Conservation (phyloP, 768 basidiomycete genomes). For the Tylopilus intermedius region DNA sequence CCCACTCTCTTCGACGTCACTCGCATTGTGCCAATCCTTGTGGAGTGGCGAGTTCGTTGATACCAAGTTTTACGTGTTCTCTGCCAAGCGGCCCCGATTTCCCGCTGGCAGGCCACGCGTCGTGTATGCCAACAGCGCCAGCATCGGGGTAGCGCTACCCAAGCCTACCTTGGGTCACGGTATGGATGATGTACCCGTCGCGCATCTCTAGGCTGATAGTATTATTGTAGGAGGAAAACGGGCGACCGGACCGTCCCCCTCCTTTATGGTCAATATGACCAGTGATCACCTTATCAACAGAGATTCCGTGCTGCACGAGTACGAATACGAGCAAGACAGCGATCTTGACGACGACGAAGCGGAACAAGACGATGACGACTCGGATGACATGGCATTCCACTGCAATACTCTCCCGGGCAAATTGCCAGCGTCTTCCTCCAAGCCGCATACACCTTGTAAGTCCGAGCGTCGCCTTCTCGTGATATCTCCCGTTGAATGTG, state of each 20-base stretch:
- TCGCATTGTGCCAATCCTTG: conserved; percentile 24
- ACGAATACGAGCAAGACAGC: conserved; percentile 27
- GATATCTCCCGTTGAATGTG: not conserved
- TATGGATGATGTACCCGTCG: not conserved
- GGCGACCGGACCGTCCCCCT: not conserved
- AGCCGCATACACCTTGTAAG: conserved; percentile 8
- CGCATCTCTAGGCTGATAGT: not conserved
- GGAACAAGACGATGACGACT: not conserved
- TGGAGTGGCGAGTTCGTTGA: conserved; percentile 23
- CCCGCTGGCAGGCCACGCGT: conserved; percentile 20
- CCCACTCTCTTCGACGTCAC: conserved; percentile 15
- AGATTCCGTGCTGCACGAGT: conserved; percentile 23
- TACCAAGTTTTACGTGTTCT: conserved; percentile 29
- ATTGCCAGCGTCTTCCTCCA: conserved; percentile 3
- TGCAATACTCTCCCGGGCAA: not conserved
- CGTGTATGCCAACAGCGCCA: conserved; percentile 22
- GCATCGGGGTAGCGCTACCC: conserved; percentile 16
- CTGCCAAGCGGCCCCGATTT: conserved; percentile 9
- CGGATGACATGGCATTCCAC: not conserved
- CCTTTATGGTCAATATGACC: conserved; percentile 22
- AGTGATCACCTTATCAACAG: conserved; percentile 15
- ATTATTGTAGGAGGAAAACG: conserved; percentile 6
- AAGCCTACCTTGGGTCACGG: conserved; percentile 6
- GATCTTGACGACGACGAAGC: conserved; percentile 19
- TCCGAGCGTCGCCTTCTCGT: not conserved